phyloP scores from a whole-genome alignment of 2,329 filamentous ascomycete genomes.

The Akanthomyces muscarius region DNA sequence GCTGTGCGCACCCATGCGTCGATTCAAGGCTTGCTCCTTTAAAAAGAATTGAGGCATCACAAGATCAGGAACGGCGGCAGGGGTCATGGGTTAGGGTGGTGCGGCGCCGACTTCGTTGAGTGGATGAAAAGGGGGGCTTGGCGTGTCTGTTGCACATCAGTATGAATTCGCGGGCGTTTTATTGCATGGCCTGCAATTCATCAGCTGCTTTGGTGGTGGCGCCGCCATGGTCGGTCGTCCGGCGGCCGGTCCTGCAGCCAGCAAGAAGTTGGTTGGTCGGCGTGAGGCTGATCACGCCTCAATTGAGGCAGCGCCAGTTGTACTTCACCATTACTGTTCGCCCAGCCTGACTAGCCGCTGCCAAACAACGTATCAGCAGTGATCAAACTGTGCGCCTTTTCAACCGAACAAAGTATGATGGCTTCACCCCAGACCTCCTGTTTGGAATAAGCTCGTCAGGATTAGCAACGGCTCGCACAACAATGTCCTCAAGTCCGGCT shows the following conservation, averaged over 20 bases:
- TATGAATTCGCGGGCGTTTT: neutral
- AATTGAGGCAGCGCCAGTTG: neutral
- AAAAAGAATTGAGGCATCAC: constrained; percentile 13
- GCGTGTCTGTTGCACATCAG: neutral
- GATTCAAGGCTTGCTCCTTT: neutral
- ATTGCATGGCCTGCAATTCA: constrained; percentile 2
- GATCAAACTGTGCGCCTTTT: too few relatives aligned
- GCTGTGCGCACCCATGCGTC: neutral
- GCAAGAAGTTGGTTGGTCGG: constrained; percentile 4
- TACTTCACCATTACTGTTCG: neutral
- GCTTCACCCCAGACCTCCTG: too few relatives aligned
- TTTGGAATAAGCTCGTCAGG: neutral
- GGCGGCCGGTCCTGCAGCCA: neutral
- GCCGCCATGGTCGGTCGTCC: constrained; percentile 8
- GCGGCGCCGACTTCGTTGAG: neutral
- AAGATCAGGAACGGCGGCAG: constrained; percentile 15
- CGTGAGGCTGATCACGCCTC: constrained; percentile 1
- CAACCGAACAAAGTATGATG: neutral
- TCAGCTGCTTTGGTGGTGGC: constrained; percentile 11
- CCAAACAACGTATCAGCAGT: neutral
- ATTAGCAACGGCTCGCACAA: neutral
- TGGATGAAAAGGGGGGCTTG: constrained; percentile 6
- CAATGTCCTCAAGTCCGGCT: neutral
- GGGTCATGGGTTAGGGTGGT: constrained; percentile 16
- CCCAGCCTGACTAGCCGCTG: neutral